phyloP scores from a whole-genome alignment of 768 basidiomycete genomes.

The Phaeotremella fagi region DNA sequence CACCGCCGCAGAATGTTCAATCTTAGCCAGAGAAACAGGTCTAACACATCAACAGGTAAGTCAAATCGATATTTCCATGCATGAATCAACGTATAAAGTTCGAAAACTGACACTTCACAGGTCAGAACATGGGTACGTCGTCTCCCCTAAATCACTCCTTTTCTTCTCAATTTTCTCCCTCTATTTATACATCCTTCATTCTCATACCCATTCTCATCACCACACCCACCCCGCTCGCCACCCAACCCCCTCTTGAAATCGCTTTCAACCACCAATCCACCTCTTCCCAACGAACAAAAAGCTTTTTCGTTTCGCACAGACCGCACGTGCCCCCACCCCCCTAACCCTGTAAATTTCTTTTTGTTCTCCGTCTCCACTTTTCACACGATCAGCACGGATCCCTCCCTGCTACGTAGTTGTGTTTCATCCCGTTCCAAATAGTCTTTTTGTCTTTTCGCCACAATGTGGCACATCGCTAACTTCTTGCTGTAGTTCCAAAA shows the following conservation, averaged over 20 bases:
- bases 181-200: not conserved
- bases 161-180: not conserved
- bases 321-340: no score
- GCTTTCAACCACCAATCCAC: no score
- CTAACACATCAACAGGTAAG: slow-evolving; percentile 34
- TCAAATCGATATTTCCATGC: not conserved
- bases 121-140: slow-evolving; percentile 39
- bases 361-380: not conserved
- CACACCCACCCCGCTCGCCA: no score
- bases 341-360: slow-evolving; percentile 3
- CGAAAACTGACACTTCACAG: slow-evolving; percentile 9
- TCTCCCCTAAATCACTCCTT: no score
- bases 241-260: no score
- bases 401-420: no score
- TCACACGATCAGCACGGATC: slow-evolving; percentile 10
- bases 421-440: slow-evolving; percentile 1
- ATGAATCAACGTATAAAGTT: not conserved
- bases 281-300: slow-evolving; percentile 1
- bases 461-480: no score
- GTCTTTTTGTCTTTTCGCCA: slow-evolving; percentile 8
- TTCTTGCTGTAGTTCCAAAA: slow-evolving; percentile 44
- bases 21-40: slow-evolving; percentile 23
- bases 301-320: no score
- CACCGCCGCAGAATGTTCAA: slow-evolving; percentile 17
- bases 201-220: not conserved